Conservation (phyloP, 768 basidiomycete species). For the Boletus reticulatus region DNA sequence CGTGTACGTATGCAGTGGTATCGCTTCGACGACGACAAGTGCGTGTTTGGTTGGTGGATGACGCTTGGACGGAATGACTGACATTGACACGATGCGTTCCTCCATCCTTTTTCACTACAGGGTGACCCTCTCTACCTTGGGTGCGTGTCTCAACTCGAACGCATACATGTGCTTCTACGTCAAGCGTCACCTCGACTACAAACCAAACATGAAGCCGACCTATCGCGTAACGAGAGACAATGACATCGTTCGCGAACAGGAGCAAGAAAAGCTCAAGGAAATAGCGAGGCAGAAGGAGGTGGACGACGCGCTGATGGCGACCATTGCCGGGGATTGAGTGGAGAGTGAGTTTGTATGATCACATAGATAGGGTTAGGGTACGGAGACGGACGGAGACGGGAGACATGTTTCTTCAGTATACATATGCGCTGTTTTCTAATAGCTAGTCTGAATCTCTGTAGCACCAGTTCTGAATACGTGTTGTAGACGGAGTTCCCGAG, state of each 20-base stretch:
- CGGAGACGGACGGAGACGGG: neutral
- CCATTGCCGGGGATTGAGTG: conserved; percentile 28
- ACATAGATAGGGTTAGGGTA: neutral
- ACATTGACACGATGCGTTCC: neutral
- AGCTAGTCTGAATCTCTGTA: neutral
- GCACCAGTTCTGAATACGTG: conserved; percentile 1
- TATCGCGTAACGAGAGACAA: conserved; percentile 66
- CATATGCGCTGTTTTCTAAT: conserved; percentile 13
- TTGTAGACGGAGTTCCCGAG: conserved; percentile 1
- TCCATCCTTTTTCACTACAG: conserved; percentile 32
- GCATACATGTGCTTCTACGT: conserved; percentile 98
- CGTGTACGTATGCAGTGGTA: conserved; percentile 62
- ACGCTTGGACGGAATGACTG: neutral
- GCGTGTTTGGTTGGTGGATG: conserved; percentile 21
- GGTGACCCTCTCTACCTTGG: conserved; percentile 69
- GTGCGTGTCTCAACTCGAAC: conserved; percentile 64
- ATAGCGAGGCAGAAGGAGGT: conserved; percentile 56
- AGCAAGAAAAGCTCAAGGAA: conserved; percentile 51
- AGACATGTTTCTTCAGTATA: conserved; percentile 4
- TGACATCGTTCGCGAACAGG: conserved; percentile 61
- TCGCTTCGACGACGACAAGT: conserved; percentile 94
- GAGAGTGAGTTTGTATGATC: neutral
- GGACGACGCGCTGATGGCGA: conserved; percentile 63
- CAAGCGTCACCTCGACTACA: conserved; percentile 85
- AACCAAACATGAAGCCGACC: conserved; percentile 62